These are phyloP conservation scores for Cyclostephanos tholiformis DNA, from an alignment of 108 stramenopile genomes.

Conservation along the genomic window DNA sequence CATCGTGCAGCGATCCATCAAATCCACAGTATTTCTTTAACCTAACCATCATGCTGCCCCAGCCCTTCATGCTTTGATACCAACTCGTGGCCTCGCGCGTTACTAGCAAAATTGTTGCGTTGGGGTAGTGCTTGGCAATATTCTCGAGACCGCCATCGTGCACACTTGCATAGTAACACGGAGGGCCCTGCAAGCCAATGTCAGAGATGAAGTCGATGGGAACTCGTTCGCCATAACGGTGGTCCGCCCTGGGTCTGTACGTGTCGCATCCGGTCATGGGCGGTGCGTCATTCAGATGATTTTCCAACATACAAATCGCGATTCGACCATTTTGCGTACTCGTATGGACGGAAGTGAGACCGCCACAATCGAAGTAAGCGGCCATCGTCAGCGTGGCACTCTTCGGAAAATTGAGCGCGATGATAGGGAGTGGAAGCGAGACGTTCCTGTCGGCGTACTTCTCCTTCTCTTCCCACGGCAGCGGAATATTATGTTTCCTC, in stretches of 20 bases:
- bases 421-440: constrained; percentile 39
- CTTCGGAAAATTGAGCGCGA: constrained; percentile 49
- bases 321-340: constrained; percentile 36
- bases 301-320: constrained; percentile 51
- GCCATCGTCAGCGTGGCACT: constrained; percentile 46
- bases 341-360: constrained; percentile 41
- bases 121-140: constrained; percentile 26
- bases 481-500: constrained; percentile 10
- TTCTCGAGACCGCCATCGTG: constrained; percentile 43
- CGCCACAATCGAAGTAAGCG: constrained; percentile 41
- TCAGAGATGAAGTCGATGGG: constrained; percentile 18
- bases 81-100: constrained; percentile 6
- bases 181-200: constrained; percentile 27
- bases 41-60: constrained; percentile 21
- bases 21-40: constrained; percentile 39
- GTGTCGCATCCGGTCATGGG: constrained; percentile 4
- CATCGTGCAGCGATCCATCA: constrained; percentile 27
- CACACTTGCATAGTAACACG: constrained; percentile 34
- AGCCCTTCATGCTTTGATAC: constrained; percentile 25
- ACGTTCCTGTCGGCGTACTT: constrained; percentile 20
- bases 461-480: constrained; percentile 40
- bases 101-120: constrained; percentile 32
- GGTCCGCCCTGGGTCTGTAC: background rate
- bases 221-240: background rate
- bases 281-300: constrained; percentile 26